phyloP scores from a whole-genome alignment of 495 filamentous ascomycete species.

The Aspergillus campestris region DNA sequence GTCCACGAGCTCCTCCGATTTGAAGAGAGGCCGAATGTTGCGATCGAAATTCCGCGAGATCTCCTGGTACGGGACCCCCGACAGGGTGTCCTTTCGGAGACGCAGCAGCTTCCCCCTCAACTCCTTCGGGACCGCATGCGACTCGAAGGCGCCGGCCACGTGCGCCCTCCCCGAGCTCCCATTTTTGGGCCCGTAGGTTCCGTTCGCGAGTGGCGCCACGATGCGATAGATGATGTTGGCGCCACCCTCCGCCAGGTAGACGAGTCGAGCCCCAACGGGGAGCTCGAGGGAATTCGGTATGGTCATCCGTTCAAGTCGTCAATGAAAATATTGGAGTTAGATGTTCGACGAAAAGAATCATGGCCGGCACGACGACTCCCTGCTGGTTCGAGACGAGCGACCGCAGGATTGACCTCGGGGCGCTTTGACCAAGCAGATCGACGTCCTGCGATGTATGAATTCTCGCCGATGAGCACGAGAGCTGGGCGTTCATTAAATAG shows the following conservation, averaged over 20 bases:
- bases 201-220: constrained; percentile 20
- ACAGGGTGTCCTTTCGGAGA: constrained; percentile 54
- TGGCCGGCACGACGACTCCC: constrained; percentile 9
- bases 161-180: neutral
- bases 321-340: constrained; percentile 3
- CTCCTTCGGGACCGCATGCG: constrained; percentile 13
- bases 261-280: constrained; percentile 32
- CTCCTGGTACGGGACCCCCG: constrained; percentile 44
- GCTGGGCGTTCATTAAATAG: neutral
- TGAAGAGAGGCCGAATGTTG: constrained; percentile 50
- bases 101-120: constrained; percentile 50
- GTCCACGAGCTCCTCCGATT: constrained; percentile 48
- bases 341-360: constrained; percentile 11
- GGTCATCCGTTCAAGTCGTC: constrained; percentile 26
- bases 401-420: too few relatives aligned
- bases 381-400: neutral
- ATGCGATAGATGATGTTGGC: constrained; percentile 65
- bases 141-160: constrained; percentile 3
- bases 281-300: constrained; percentile 32
- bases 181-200: constrained; percentile 7
- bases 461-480: too few relatives aligned
- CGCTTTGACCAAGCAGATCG: too few relatives aligned
- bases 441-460: neutral
- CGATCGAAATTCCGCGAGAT: constrained; percentile 51
- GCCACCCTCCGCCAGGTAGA: constrained; percentile 58